Percentiles rank a stretch among this genome's conserved stretches.
phyloP scores from a whole-genome alignment of 176 grass and related monocot genomes.

The Carex kokanica region DNA sequence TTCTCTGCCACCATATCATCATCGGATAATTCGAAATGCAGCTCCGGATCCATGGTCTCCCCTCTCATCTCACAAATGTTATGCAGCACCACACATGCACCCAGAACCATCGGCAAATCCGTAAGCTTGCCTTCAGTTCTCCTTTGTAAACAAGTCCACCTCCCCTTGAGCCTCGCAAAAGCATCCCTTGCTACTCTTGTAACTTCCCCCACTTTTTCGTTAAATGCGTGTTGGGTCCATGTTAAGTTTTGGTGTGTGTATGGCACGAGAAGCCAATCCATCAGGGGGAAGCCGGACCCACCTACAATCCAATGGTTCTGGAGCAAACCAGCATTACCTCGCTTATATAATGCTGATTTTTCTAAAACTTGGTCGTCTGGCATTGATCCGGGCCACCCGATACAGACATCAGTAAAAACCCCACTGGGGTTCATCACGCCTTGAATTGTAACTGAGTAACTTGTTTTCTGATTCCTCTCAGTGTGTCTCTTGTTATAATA shows the following conservation, averaged over 20 bases:
- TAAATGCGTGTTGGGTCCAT: conserved; percentile 79
- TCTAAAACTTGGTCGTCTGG: conserved; percentile 55
- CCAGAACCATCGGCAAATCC: conserved; percentile 64
- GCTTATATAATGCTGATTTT: conserved; percentile 52
- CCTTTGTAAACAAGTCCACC: conserved; percentile 77
- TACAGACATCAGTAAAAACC: conserved; percentile 78
- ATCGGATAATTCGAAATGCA: conserved; percentile 43
- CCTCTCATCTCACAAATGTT: conserved; percentile 80
- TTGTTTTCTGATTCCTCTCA: conserved; percentile 70
- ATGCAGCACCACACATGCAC: conserved; percentile 79
- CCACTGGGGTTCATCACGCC: conserved; percentile 63
- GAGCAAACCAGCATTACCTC: conserved; percentile 38
- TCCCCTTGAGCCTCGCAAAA: conserved; percentile 54
- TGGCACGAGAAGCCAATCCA: conserved; percentile 73
- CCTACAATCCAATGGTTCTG: conserved; percentile 53
- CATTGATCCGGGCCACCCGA: conserved; percentile 59
- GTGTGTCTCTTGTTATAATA: conserved; percentile 90
- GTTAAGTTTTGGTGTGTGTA: conserved; percentile 77
- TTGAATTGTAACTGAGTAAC: conserved; percentile 74
- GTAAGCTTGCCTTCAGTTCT: conserved; percentile 72
- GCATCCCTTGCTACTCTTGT: conserved; percentile 42
- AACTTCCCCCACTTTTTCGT: conserved; percentile 48
- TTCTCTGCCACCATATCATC: conserved; percentile 58
- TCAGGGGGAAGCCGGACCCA: conserved; percentile 53
- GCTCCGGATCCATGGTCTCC: conserved; percentile 42